Evolutionary conservation across 2,329 filamentous ascomycete genomes (phyloP), one percentile per base, ranked within the genome.

Genomic region (Diaporthe vexans): DNA sequence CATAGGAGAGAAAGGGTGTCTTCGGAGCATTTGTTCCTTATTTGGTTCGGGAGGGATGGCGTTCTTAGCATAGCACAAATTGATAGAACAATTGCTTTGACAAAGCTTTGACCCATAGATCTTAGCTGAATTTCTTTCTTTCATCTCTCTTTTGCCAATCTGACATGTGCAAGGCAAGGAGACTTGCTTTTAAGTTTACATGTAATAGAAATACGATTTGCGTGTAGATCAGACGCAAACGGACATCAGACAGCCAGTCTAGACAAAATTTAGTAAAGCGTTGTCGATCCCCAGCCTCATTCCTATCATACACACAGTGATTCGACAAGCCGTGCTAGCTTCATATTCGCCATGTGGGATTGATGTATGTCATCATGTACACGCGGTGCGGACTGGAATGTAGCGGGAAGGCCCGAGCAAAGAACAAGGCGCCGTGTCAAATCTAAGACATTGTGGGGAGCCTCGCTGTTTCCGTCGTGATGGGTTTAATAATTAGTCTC

Each of bases 321-420:
- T n/a, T 40, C 8, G 21, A 51, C 7, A 17, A 9, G 3, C 19
- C 4, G 46, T 7, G 8, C 63, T 54, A 52, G 63, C 61, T 37
- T 54, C 63, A n/a, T 15, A 19, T 40, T 40, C 2, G 17, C 48
- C 63, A 68, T 51, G 46, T 68, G 48, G 46, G 19, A 46, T 46
- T 29, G 1, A 2, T 43, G n/a, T 61, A 43, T 61, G n/a, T 26
- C 24, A 40, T 37, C 10, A 58, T 5, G 21, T 43, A 43, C 48
- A 11, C 33, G 57, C 69, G 9, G 8, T 17, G 0, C 11, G 17
- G 1, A 29, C 46, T 71, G 69, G 69, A 71, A 71, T 71, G 69
- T 19, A n/a, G 69, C 37, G 63, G 63, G 48, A 71, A 19, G 40
- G n/a, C 26, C 56, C 46, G 54, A 71, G 40, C 24, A 19, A 26